Conservation (phyloP, 1,284 basidiomycete species). For the Leccinum cinnamomeum region DNA sequence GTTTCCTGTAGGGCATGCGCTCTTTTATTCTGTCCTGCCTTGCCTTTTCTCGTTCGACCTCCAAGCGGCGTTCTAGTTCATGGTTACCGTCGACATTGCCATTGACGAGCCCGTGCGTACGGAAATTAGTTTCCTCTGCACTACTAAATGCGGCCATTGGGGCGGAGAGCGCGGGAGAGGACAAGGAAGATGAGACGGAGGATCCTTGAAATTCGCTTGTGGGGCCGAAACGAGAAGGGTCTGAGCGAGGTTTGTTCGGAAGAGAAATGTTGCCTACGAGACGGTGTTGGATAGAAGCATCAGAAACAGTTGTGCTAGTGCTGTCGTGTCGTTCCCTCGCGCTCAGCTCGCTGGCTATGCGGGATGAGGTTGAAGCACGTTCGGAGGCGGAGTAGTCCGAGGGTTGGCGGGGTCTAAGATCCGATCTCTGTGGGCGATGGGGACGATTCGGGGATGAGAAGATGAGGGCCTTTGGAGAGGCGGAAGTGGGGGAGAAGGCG, state of each 20-base stretch:
- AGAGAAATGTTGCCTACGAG: slow-evolving; percentile 32
- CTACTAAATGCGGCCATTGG: slow-evolving; percentile 68
- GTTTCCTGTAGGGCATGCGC: slow-evolving; percentile 57
- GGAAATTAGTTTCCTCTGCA: slow-evolving; percentile 45
- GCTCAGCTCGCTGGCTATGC: slow-evolving; percentile 33
- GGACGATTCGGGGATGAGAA: slow-evolving; percentile 47
- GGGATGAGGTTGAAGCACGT: slow-evolving; percentile 39
- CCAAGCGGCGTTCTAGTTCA: slow-evolving; percentile 54
- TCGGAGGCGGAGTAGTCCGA: slow-evolving; percentile 48
- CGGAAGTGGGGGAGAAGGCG: slow-evolving; percentile 32
- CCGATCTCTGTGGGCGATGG: slow-evolving; percentile 57
- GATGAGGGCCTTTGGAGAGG: slow-evolving; percentile 37
- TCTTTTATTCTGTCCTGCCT: slow-evolving; percentile 67
- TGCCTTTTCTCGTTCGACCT: slow-evolving; percentile 56
- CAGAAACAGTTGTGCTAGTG: slow-evolving; percentile 43
- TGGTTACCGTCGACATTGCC: slow-evolving; percentile 50
- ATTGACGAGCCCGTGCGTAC: slow-evolving; percentile 55
- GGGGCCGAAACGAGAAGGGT: slow-evolving; percentile 35
- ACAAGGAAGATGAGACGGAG: slow-evolving; percentile 38
- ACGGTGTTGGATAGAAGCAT: slow-evolving; percentile 35
- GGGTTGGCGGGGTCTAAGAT: slow-evolving; percentile 45
- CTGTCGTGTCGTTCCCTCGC: slow-evolving; percentile 35
- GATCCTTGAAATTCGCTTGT: slow-evolving; percentile 34
- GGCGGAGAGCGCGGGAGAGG: slow-evolving; percentile 48
- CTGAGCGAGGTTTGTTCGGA: slow-evolving; percentile 33